These are phyloP conservation scores for Darksidea phi DNA, from an alignment of 495 filamentous ascomycete genomes.

Conservation along the genomic window DNA sequence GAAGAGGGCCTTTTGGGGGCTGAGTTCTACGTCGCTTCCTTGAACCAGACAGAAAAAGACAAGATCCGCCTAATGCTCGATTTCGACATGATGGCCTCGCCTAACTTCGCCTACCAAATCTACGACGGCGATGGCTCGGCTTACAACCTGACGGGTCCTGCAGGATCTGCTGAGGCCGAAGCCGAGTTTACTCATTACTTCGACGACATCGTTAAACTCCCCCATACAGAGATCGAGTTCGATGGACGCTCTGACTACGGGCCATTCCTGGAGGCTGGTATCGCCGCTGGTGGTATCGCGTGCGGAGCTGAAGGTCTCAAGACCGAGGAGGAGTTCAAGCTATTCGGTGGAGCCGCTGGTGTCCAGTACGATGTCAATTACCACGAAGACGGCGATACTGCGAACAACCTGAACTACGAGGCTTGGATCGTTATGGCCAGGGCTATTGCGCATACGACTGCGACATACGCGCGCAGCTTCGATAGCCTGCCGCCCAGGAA, in stretches of 20 bases:
- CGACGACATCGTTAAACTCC: conserved; percentile 41
- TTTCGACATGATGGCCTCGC: conserved; percentile 76
- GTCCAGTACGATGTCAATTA: conserved; percentile 64
- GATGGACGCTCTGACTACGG: conserved; percentile 70
- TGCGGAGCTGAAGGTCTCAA: conserved; percentile 69
- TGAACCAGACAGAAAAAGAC: conserved; percentile 50
- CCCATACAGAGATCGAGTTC: conserved; percentile 56
- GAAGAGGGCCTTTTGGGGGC: conserved; percentile 65
- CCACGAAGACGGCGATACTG: conserved; percentile 58
- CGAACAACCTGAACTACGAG: conserved; percentile 59
- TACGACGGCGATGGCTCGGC: conserved; percentile 69
- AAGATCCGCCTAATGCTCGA: conserved; percentile 69
- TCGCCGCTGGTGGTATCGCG: conserved; percentile 66
- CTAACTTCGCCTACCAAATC: conserved; percentile 67
- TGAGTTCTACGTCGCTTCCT: conserved; percentile 55
- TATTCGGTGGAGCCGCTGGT: conserved; percentile 63
- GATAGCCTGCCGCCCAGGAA: conserved; percentile 44
- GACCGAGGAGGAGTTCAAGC: conserved; percentile 55
- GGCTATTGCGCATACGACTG: conserved; percentile 63
- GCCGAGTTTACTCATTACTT: conserved; percentile 63
- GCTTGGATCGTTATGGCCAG: conserved; percentile 61
- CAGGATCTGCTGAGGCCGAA: conserved; percentile 64
- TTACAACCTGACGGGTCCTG: conserved; percentile 61
- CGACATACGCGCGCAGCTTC: conserved; percentile 61
- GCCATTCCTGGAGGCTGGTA: conserved; percentile 63